These are phyloP conservation scores for Fimicolochytrium jonesii DNA, from an alignment of 192 early-diverging fungal species.

Conservation along the genomic window DNA sequence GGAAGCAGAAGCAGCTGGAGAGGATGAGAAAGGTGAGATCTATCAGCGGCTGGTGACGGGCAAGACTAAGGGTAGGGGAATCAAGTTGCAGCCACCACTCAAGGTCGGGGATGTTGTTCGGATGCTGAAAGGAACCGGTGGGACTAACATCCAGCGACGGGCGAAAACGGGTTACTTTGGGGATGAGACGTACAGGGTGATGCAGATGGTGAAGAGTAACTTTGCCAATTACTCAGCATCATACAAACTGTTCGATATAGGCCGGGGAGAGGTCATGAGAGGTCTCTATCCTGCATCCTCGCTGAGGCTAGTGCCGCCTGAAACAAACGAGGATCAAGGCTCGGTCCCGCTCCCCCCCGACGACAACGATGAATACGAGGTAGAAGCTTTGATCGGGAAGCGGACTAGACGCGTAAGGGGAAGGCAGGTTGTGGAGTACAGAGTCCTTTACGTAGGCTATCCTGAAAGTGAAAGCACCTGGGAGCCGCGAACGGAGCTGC, in stretches of 20 bases:
- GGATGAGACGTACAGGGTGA: not conserved
- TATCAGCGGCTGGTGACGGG: no score
- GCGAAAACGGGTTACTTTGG: constrained; percentile 1
- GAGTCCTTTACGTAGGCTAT: not conserved
- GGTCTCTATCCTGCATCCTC: constrained; percentile 1
- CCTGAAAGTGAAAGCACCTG: not conserved
- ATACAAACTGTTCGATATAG: not conserved
- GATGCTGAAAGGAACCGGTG: not conserved
- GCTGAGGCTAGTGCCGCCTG: not conserved
- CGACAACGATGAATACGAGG: not conserved
- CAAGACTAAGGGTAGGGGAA: not conserved
- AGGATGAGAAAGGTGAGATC: no score
- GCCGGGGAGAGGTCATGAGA: not conserved
- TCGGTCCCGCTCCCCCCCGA: no score
- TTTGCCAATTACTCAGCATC: not conserved
- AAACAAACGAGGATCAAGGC: not conserved
- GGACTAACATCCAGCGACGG: not conserved
- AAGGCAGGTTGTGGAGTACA: not conserved
- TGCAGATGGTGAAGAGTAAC: not conserved
- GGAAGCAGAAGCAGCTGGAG: no score
- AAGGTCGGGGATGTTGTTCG: constrained; percentile 6
- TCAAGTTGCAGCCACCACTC: not conserved
- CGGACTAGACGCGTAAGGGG: not conserved
- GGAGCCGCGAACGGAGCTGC: not conserved
- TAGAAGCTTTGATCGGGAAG: constrained; percentile 1